These are phyloP conservation scores for Auricularia sp. DNA, from an alignment of 768 basidiomycete species.

Conservation along the genomic window DNA sequence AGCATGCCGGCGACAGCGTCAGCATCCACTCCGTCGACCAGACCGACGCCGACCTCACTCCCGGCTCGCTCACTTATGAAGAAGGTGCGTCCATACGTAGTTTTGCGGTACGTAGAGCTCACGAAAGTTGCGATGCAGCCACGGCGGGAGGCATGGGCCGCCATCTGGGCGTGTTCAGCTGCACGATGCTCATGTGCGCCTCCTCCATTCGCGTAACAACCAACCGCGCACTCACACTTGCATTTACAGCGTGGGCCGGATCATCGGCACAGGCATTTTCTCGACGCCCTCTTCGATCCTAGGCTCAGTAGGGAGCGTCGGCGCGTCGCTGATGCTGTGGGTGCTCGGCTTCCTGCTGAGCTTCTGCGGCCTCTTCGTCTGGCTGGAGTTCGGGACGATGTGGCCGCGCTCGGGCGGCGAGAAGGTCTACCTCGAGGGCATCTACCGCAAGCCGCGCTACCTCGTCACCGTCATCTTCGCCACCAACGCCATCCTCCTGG, in stretches of 20 bases:
- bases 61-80: constrained; percentile 37
- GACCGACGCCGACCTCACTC: constrained; percentile 20
- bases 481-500: constrained; percentile 34
- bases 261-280: constrained; percentile 59
- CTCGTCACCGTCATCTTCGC: constrained; percentile 41
- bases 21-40: background rate
- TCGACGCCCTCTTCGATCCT: constrained; percentile 53
- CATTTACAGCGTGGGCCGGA: constrained; percentile 33
- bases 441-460: constrained; percentile 37
- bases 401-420: constrained; percentile 52
- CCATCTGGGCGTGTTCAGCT: constrained; percentile 45
- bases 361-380: constrained; percentile 39
- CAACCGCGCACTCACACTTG: background rate
- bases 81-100: constrained; percentile 28
- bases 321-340: constrained; percentile 55
- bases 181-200: constrained; percentile 42
- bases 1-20: background rate
- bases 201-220: background rate
- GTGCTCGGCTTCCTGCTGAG: constrained; percentile 50
- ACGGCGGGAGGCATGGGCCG: constrained; percentile 48
- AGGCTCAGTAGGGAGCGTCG: constrained; percentile 43
- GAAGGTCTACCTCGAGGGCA: constrained; percentile 51
- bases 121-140: constrained; percentile 19
- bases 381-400: constrained; percentile 52
- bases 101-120: too few species aligned